Evolutionary conservation across 1,284 basidiomycete genomes (phyloP).

Genomic region (Ganoderma boninense): DNA sequence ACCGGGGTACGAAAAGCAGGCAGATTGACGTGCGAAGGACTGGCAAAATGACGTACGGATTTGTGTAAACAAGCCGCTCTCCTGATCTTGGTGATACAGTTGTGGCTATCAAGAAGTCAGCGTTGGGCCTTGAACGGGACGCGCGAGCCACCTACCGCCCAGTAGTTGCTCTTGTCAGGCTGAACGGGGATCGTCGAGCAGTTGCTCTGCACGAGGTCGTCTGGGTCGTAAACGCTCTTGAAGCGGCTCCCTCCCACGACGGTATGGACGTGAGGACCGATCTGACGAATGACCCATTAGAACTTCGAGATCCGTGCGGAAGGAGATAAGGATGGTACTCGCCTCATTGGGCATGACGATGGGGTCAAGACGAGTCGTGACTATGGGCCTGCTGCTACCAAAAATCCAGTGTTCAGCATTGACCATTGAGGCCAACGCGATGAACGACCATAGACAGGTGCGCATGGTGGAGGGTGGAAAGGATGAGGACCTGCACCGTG

Average conservation of each 20-base stretch:
- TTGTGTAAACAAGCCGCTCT: constrained; percentile 30
- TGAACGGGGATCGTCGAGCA: constrained; percentile 39
- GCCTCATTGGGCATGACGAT: constrained; percentile 37
- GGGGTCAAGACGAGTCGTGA: constrained; percentile 40
- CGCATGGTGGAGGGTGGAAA: constrained; percentile 16
- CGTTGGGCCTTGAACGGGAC: neutral
- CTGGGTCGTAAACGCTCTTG: constrained; percentile 31
- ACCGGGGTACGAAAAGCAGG: neutral
- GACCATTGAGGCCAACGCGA: constrained; percentile 30
- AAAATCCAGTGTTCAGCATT: constrained; percentile 38
- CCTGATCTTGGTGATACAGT: constrained; percentile 35
- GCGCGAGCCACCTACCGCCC: constrained; percentile 32
- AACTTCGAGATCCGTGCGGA: neutral
- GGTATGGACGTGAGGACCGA: constrained; percentile 39
- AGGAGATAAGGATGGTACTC: constrained; percentile 5
- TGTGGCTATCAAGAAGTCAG: constrained; percentile 27
- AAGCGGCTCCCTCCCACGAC: constrained; percentile 39
- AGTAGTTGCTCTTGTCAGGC: constrained; percentile 40
- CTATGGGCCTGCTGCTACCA: constrained; percentile 35
- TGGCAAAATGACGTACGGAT: constrained; percentile 30
- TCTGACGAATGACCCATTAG: constrained; percentile 6
- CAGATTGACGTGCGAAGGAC: neutral
- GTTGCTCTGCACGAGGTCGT: constrained; percentile 30
- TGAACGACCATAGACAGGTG: constrained; percentile 28
- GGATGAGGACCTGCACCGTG: constrained; percentile 11